Evolutionary conservation across 306 rosid genomes (phyloP).

Genomic region (Rosa lucieae): DNA sequence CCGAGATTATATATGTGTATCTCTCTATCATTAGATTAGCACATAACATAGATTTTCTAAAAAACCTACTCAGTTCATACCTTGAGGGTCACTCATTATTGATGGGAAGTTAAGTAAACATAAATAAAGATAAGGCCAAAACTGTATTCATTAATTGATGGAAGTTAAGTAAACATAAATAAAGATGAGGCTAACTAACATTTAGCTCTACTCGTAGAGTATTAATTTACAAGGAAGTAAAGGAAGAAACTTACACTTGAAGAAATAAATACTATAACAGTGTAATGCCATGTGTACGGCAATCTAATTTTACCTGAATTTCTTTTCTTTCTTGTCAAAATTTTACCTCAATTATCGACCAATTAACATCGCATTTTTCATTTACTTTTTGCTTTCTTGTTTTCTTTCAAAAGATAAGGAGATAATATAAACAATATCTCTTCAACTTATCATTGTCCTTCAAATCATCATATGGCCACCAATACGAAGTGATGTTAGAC

Average conservation of each 20-base stretch:
- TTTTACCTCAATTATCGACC: neutral
- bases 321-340: neutral
- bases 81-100: conserved; percentile 63
- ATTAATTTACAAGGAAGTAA: neutral
- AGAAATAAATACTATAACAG: neutral
- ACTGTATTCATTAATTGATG: conserved; percentile 43
- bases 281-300: neutral
- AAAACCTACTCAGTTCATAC: conserved; percentile 27
- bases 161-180: conserved; percentile 7
- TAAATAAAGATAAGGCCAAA: conserved; percentile 11
- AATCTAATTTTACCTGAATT: neutral
- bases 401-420: neutral
- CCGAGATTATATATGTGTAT: neutral
- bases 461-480: neutral
- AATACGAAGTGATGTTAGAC: neutral
- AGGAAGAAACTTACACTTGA: neutral
- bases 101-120: conserved; percentile 10
- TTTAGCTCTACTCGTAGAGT: neutral
- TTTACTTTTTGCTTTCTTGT: neutral
- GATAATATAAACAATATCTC: neutral
- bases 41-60: neutral
- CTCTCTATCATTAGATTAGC: neutral
- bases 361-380: neutral
- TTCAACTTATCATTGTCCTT: neutral
- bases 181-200: neutral